phyloP scores from a whole-genome alignment of 345 rosid species.

The Pistacia atlantica region DNA sequence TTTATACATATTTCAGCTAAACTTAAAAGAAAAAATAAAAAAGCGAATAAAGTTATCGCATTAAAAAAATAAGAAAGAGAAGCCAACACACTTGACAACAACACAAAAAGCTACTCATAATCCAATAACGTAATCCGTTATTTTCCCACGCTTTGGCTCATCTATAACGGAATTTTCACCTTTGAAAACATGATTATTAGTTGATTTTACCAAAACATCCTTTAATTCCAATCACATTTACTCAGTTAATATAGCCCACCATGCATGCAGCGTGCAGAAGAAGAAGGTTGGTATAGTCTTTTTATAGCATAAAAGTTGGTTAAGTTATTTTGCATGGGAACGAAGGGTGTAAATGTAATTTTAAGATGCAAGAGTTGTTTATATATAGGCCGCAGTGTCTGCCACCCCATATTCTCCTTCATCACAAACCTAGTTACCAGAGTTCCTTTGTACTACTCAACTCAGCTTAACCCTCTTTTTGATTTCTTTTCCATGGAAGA shows the following conservation, averaged over 20 bases:
- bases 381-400: constrained; percentile 31
- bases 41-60: not conserved
- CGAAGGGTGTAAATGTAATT: constrained; percentile 42
- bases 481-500: constrained; percentile 39
- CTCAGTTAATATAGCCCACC: not conserved
- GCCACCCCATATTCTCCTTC: constrained; percentile 26
- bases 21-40: not conserved
- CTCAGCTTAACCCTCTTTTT: not conserved
- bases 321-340: constrained; percentile 33
- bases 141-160: constrained; percentile 35
- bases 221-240: not conserved
- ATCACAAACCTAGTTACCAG: not conserved
- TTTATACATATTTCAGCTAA: no score
- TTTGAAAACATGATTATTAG: not conserved
- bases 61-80: constrained; percentile 12
- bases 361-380: constrained; percentile 11
- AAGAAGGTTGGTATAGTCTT: constrained; percentile 23
- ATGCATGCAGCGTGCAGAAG: no score
- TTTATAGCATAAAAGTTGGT: not conserved
- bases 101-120: constrained; percentile 35
- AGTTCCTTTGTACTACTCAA: not conserved
- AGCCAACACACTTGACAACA: constrained; percentile 6
- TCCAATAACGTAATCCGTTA: constrained; percentile 74
- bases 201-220: constrained; percentile 31
- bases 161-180: constrained; percentile 43